Percentiles rank a stretch among this genome's conserved stretches.
These are phyloP conservation scores for Xylaria intraflava DNA, from an alignment of 495 filamentous ascomycete genomes.

Conservation along the genomic window DNA sequence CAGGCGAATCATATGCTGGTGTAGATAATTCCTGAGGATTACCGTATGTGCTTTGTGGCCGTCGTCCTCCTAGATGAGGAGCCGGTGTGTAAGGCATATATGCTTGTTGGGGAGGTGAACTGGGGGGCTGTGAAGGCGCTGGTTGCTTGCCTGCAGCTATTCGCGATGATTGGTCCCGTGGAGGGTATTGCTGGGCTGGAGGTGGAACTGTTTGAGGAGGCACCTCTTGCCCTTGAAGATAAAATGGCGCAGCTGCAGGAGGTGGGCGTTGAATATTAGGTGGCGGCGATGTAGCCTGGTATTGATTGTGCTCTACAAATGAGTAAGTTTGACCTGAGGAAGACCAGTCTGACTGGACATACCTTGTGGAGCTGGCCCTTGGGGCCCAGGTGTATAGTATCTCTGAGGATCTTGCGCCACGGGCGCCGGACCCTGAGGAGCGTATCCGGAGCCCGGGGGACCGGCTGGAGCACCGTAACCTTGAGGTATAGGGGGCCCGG, in stretches of 20 bases:
- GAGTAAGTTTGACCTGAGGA: slow-evolving; percentile 23
- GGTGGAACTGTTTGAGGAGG: slow-evolving; percentile 29
- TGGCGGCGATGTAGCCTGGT: slow-evolving; percentile 40
- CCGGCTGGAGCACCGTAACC: slow-evolving; percentile 48
- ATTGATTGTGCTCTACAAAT: slow-evolving; percentile 32
- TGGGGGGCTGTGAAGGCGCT: slow-evolving; percentile 40
- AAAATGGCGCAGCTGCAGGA: slow-evolving; percentile 36
- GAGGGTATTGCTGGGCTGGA: slow-evolving; percentile 30
- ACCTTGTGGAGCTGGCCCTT: slow-evolving; percentile 32
- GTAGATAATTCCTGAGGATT: slow-evolving; percentile 80
- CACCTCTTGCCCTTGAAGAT: slow-evolving; percentile 41
- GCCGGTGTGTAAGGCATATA: slow-evolving; percentile 40
- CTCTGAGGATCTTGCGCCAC: slow-evolving; percentile 58
- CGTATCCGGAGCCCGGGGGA: slow-evolving; percentile 38
- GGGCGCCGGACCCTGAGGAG: slow-evolving; percentile 41
- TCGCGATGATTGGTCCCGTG: slow-evolving; percentile 38
- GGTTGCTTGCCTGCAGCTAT: slow-evolving; percentile 39
- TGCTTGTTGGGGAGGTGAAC: slow-evolving; percentile 34
- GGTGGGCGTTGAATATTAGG: slow-evolving; percentile 42
- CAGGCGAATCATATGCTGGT: slow-evolving; percentile 75
- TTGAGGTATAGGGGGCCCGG: slow-evolving; percentile 51
- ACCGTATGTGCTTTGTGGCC: slow-evolving; percentile 67
- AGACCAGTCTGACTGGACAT: slow-evolving; percentile 8
- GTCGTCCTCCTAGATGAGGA: slow-evolving; percentile 37
- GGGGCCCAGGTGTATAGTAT: slow-evolving; percentile 58